Percentiles rank a stretch among this genome's conserved stretches.
phyloP scores from a whole-genome alignment of 1,139 yeast species.

The Yamadazyma oceani region DNA sequence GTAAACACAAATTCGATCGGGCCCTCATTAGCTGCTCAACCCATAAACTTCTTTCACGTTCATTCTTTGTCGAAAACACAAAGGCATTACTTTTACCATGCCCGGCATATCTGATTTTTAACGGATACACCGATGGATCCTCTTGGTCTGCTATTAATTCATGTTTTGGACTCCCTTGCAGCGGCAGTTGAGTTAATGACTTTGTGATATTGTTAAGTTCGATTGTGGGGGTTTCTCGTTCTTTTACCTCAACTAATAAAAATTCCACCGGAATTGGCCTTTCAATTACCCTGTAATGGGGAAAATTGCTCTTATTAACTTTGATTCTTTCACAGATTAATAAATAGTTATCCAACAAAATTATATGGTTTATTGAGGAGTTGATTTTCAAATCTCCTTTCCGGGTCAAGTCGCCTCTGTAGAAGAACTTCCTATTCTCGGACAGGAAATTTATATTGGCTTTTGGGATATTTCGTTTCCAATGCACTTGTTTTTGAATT shows the following conservation, averaged over 20 bases:
- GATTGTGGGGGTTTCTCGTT: conserved; percentile 22
- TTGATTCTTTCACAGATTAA: conserved; percentile 58
- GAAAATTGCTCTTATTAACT: conserved; percentile 23
- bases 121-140: conserved; percentile 40
- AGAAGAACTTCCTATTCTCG: conserved; percentile 54
- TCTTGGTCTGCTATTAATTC: conserved; percentile 22
- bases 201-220: conserved; percentile 23
- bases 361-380: conserved; percentile 50
- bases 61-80: conserved; percentile 56
- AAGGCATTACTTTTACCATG: conserved; percentile 45
- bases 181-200: conserved; percentile 19
- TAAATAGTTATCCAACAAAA: conserved; percentile 71
- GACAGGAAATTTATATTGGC: conserved; percentile 56
- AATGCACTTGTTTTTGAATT: conserved; percentile 47
- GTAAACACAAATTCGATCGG: conserved; percentile 49
- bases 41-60: conserved; percentile 63
- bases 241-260: conserved; percentile 52
- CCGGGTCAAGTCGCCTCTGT: conserved; percentile 60
- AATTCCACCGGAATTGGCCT: conserved; percentile 63
- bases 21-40: conserved; percentile 53
- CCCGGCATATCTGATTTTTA: conserved; percentile 47
- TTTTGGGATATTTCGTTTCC: conserved; percentile 43
- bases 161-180: conserved; percentile 18
- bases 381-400: conserved; percentile 64
- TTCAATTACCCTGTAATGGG: conserved; percentile 48